Conservation (phyloP, 225 moss, liverwort and hornwort species). For the Marchantia polymorpha region DNA sequence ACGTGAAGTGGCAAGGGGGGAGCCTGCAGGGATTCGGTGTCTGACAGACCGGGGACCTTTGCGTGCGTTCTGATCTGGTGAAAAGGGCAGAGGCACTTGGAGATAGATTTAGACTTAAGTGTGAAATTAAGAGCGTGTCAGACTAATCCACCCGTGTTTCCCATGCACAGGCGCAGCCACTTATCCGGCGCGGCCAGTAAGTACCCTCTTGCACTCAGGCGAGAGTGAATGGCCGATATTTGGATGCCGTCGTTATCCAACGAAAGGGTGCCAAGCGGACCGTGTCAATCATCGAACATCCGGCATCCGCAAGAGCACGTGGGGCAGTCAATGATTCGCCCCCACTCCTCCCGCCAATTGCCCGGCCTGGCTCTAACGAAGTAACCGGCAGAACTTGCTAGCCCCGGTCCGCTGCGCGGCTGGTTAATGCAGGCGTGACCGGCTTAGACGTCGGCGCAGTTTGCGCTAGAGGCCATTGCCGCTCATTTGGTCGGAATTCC, state of each 20-base stretch:
- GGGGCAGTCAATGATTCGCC: conserved; percentile 11
- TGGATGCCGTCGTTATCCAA: conserved; percentile 2
- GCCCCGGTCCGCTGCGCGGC: background rate
- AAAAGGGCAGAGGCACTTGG: conserved; percentile 1
- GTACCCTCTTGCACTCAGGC: background rate
- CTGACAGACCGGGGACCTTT: conserved; percentile 14
- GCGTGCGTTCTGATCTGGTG: conserved; percentile 18
- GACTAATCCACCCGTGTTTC: conserved; percentile 21
- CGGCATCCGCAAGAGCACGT: conserved; percentile 5
- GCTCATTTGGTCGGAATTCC: conserved; percentile 1
- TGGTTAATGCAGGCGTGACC: background rate
- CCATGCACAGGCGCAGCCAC: conserved; percentile 19
- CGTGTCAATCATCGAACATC: conserved; percentile 10
- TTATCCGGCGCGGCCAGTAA: conserved; percentile 4
- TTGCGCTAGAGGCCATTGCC: conserved; percentile 10
- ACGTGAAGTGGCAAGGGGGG: conserved; percentile 16
- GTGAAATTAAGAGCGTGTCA: conserved; percentile 8
- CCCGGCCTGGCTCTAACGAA: background rate
- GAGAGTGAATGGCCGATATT: conserved; percentile 15
- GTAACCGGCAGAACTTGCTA: conserved; percentile 11
- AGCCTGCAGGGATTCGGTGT: conserved; percentile 13
- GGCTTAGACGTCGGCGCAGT: conserved; percentile 12
- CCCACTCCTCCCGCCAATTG: conserved; percentile 3
- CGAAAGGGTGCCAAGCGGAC: background rate
- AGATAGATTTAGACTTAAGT: conserved; percentile 11